Base-by-base conservation (phyloP, 305 asterid species). In the Solanum hybrid region DNA sequence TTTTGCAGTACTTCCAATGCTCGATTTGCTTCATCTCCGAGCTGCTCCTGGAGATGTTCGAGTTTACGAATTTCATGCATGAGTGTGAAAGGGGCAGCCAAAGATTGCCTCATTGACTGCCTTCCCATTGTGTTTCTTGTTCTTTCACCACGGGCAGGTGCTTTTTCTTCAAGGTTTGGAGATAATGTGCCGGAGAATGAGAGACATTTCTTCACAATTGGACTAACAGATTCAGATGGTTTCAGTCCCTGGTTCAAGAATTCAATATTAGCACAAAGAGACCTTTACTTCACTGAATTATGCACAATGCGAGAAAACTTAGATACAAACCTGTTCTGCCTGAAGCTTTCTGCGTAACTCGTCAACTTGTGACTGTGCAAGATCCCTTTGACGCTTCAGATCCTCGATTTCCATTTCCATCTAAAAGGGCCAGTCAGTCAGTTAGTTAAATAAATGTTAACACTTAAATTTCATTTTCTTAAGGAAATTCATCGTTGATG, bases 321-420 rank as follows among this genome's bases (percentile, higher is more conserved):
- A 88, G 76, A 34, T 56, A 86, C 72, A 71, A 29, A 95, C 99
- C 98, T 95, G 94, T 19, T 95, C 99, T 73, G 92, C 96, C 87
- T 93, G 94, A 72, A 97, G 96, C 91, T 96, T 97, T 82, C 91
- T 92, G 77, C 97, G 97, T 78, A 97, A 91, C 90, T 95, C 98
- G 89, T 97, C 98, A 71, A 89, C 96, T 93, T 97, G 97, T 78
- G 97, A 93, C 90, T 97, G 95, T 69, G 99, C 99, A 88, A 93
- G 94, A 92, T 97, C 99, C 92, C 99, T 93, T 92, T 97, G 98
- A 66, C 95, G 98, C 93, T 95, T 95, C 90, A 97, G 90, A 93
- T 97, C 98, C 92, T 96, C 99, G 91, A 97, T 96, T 94, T 97
- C 99, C 93, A 91, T 93, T 92, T 96, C 99, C 99, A 97, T 96